Conservation (phyloP, 768 basidiomycete genomes). For the Kockovaella imperatae region DNA sequence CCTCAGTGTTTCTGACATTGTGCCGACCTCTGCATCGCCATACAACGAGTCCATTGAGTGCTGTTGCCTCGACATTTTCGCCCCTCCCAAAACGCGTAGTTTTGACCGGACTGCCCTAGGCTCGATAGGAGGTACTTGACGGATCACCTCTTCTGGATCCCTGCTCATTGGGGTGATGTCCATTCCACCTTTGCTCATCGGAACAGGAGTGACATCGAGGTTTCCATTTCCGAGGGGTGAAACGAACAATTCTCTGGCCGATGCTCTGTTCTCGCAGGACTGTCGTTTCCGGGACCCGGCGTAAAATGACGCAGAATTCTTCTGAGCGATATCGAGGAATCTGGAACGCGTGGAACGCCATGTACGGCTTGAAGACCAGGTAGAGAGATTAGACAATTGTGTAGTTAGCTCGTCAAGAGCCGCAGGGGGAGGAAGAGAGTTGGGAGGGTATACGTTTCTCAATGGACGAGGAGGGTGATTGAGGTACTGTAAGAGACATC, state of each 20-base stretch:
- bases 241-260: too few species aligned
- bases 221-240: neutral
- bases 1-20: constrained; percentile 8
- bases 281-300: constrained; percentile 12
- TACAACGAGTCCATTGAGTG: constrained; percentile 10
- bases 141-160: constrained; percentile 1
- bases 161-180: too few species aligned
- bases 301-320: constrained; percentile 8
- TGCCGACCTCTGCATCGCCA: constrained; percentile 2
- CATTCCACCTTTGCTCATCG: too few species aligned
- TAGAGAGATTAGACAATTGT: constrained; percentile 9
- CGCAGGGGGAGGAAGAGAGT: constrained; percentile 18
- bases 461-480: constrained; percentile 18
- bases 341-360: constrained; percentile 16
- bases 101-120: constrained; percentile 1
- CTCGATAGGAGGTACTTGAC: neutral
- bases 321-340: constrained; percentile 18
- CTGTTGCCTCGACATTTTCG: constrained; percentile 10
- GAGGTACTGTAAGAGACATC: constrained; percentile 10
- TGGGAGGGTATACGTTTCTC: constrained; percentile 19
- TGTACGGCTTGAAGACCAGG: constrained; percentile 11
- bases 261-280: neutral
- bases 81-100: constrained; percentile 7
- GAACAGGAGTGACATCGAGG: neutral
- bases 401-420: constrained; percentile 25